These are phyloP conservation scores for Dichomitus squalens DNA, from an alignment of 1,284 basidiomycete genomes.

Conservation along the genomic window DNA sequence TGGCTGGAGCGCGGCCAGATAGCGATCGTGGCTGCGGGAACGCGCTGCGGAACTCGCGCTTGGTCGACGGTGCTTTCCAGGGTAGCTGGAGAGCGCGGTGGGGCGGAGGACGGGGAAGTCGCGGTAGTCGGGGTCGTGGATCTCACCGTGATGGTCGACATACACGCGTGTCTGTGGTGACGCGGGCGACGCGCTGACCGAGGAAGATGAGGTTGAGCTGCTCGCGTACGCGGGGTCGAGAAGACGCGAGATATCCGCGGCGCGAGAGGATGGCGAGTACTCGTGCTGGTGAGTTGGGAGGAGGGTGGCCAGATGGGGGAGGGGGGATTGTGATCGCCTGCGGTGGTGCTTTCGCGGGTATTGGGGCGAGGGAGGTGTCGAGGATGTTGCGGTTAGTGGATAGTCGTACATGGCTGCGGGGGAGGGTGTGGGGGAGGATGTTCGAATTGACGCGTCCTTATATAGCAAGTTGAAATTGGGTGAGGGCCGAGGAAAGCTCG, in stretches of 20 bases:
- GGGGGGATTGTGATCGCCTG: constrained; percentile 29
- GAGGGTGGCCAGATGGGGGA: constrained; percentile 32
- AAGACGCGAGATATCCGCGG: constrained; percentile 57
- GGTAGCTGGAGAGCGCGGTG: constrained; percentile 22
- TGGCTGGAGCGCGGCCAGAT: constrained; percentile 21
- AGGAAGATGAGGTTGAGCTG: constrained; percentile 37
- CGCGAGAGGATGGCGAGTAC: constrained; percentile 42
- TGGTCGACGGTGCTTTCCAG: constrained; percentile 23
- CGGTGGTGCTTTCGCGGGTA: constrained; percentile 15
- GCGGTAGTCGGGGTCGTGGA: constrained; percentile 70
- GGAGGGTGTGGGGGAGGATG: constrained; percentile 5
- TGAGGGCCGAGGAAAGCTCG: constrained; percentile 12
- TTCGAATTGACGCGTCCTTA: constrained; percentile 7
- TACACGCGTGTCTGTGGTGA: constrained; percentile 43
- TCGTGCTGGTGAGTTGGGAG: constrained; percentile 28
- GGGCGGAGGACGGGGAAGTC: constrained; percentile 53
- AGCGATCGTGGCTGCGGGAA: constrained; percentile 30
- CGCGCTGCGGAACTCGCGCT: constrained; percentile 26
- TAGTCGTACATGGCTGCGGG: constrained; percentile 26
- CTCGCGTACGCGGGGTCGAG: constrained; percentile 64
- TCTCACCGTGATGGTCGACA: constrained; percentile 60
- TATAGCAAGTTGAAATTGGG: constrained; percentile 19
- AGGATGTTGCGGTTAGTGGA: constrained; percentile 15
- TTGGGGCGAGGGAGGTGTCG: constrained; percentile 21
- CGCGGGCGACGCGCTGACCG: constrained; percentile 31